phyloP scores from a whole-genome alignment of 1,284 basidiomycete genomes.

The Agaricales sp. region DNA sequence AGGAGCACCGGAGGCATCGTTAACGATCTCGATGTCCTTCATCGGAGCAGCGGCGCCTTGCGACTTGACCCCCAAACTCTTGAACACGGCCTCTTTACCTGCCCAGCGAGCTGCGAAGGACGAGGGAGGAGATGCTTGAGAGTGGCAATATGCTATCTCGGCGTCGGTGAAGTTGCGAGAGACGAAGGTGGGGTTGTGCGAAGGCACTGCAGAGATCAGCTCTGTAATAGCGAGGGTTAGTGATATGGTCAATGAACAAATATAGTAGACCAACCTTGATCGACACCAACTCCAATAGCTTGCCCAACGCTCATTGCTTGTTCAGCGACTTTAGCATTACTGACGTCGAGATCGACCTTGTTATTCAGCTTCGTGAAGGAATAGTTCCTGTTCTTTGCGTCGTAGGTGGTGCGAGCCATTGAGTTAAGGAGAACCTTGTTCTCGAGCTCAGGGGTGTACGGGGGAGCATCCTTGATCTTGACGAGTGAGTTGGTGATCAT shows the following conservation, averaged over 20 bases:
- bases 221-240: conserved; percentile 38
- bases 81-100: conserved; percentile 98
- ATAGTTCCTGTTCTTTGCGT: conserved; percentile 79
- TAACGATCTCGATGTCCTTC: conserved; percentile 95
- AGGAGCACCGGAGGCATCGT: conserved; percentile 60
- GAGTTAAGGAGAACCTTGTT: conserved; percentile 87
- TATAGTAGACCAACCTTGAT: conserved; percentile 51
- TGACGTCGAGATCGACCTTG: conserved; percentile 40
- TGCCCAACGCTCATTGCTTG: conserved; percentile 13
- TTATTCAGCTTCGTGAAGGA: conserved; percentile 64
- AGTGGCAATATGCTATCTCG: conserved; percentile 80
- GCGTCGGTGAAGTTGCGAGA: conserved; percentile 87
- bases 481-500: conserved; percentile 91
- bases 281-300: conserved; percentile 72
- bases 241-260: neutral
- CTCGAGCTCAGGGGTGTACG: conserved; percentile 86
- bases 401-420: conserved; percentile 76
- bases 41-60: conserved; percentile 89
- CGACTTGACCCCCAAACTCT: conserved; percentile 86
- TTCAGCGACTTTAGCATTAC: conserved; percentile 46
- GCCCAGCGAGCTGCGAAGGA: conserved; percentile 97
- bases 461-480: conserved; percentile 92
- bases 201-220: conserved; percentile 87
- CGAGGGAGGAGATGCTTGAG: conserved; percentile 80
- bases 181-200: conserved; percentile 84